Percentiles rank a stretch among this genome's conserved stretches.
phyloP scores from a whole-genome alignment of 495 filamentous ascomycete species.

The Podospora sp. region DNA sequence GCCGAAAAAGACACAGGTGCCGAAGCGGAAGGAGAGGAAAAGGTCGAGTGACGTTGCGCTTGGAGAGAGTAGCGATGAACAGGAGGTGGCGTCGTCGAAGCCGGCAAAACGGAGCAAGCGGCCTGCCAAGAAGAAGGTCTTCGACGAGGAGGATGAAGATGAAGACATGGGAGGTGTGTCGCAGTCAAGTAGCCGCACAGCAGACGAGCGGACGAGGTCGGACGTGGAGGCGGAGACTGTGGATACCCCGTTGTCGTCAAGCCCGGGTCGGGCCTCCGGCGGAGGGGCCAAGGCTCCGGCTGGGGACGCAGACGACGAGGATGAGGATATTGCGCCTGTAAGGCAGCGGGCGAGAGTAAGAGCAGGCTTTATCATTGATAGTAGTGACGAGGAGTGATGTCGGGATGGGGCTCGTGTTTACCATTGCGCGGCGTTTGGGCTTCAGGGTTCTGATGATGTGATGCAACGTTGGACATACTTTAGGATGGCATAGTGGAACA shows the following conservation, averaged over 20 bases:
- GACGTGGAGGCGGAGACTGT: constrained; percentile 29
- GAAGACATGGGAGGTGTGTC: not conserved
- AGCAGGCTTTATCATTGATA: constrained; percentile 59
- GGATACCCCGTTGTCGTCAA: constrained; percentile 36
- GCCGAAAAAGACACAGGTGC: not conserved
- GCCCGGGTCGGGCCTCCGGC: constrained; percentile 14
- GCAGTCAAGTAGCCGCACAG: not conserved
- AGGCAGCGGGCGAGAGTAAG: constrained; percentile 44
- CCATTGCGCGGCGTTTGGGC: constrained; percentile 13
- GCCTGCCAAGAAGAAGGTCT: constrained; percentile 31
- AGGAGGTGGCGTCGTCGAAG: not conserved
- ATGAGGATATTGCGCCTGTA: constrained; percentile 30
- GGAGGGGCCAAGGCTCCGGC: constrained; percentile 26
- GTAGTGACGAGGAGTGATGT: constrained; percentile 55
- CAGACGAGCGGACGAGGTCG: not conserved
- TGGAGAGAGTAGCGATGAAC: not conserved
- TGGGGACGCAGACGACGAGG: constrained; percentile 43
- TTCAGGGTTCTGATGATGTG: not conserved
- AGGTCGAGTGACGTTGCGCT: not conserved
- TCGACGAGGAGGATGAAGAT: constrained; percentile 6
- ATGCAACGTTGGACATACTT: not conserved
- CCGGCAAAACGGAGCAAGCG: constrained; percentile 52
- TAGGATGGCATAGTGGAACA: not conserved
- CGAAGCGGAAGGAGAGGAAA: constrained; percentile 1
- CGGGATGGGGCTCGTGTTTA: not conserved